Conservation (phyloP, 192 early-diverging fungal genomes). For the Rhizophagus sp. region DNA sequence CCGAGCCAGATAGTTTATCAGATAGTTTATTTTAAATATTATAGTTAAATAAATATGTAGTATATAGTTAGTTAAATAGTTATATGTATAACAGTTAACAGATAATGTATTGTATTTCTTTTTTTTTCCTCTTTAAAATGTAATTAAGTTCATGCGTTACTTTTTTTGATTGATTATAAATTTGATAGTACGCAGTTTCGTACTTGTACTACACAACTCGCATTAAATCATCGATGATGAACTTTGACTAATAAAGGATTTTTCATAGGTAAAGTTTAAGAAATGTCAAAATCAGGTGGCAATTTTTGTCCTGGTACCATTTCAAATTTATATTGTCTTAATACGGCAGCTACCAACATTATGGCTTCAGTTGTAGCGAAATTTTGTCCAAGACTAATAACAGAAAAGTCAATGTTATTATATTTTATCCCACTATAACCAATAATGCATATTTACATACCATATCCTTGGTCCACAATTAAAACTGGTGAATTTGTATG, state of each 20-base stretch:
- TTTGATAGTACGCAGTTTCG: too few species aligned
- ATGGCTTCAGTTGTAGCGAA: slow-evolving; percentile 43
- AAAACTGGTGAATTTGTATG: slow-evolving; percentile 58
- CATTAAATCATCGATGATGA: background rate
- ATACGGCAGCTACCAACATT: slow-evolving; percentile 35
- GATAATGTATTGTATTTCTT: too few species aligned
- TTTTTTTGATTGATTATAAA: too few species aligned
- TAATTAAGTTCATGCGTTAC: too few species aligned
- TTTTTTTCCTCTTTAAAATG: too few species aligned
- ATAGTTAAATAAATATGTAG: too few species aligned
- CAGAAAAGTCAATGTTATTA: background rate
- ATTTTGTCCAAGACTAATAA: slow-evolving; percentile 37
- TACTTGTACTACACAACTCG: too few species aligned
- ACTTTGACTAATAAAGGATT: slow-evolving; percentile 40
- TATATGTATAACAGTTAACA: too few species aligned
- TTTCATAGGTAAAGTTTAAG: slow-evolving; percentile 46
- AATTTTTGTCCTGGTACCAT: slow-evolving; percentile 28
- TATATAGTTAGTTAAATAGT: too few species aligned
- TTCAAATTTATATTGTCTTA: slow-evolving; percentile 41
- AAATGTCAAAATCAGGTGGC: slow-evolving; percentile 23
- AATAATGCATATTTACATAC: background rate
- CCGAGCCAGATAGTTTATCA: too few species aligned
- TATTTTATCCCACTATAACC: too few species aligned
- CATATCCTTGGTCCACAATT: slow-evolving; percentile 57
- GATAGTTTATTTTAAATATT: too few species aligned